Evolutionary conservation across 2,329 filamentous ascomycete genomes (phyloP).

Genomic region (Aspergillus texensis): DNA sequence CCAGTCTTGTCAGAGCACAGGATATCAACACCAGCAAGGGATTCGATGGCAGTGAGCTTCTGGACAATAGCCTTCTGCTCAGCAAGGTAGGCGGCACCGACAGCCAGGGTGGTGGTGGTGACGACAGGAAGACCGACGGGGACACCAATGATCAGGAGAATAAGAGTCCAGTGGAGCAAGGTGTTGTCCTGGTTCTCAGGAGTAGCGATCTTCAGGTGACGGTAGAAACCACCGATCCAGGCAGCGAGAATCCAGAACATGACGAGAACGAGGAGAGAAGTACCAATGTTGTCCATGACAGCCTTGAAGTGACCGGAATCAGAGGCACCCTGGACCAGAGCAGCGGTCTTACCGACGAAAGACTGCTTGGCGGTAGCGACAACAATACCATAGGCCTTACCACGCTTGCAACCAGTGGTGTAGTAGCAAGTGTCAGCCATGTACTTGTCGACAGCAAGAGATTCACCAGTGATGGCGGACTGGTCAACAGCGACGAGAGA

Average conservation of each 20-base stretch:
- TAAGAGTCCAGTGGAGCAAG: conserved; percentile 69
- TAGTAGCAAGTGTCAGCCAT: conserved; percentile 77
- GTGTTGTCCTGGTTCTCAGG: conserved; percentile 60
- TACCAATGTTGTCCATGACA: conserved; percentile 81
- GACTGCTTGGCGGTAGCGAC: conserved; percentile 69
- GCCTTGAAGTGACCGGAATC: conserved; percentile 80
- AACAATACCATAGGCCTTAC: conserved; percentile 72
- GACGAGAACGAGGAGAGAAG: conserved; percentile 71
- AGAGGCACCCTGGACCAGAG: conserved; percentile 72
- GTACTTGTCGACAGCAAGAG: conserved; percentile 63
- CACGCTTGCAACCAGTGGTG: conserved; percentile 80
- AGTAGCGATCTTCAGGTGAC: conserved; percentile 62
- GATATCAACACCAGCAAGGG: conserved; percentile 72
- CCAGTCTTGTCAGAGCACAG: conserved; percentile 83
- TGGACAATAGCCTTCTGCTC: conserved; percentile 79
- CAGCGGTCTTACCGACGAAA: conserved; percentile 76
- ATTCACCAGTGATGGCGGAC: conserved; percentile 80
- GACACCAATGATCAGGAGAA: conserved; percentile 76
- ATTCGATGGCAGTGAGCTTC: conserved; percentile 78
- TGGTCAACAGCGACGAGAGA: conserved; percentile 72
- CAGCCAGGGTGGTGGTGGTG: conserved; percentile 75
- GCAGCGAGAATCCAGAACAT: conserved; percentile 75
- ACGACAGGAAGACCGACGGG: conserved; percentile 79
- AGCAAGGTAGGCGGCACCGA: conserved; percentile 75
- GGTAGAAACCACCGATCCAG: conserved; percentile 81